Evolutionary conservation across 352 stramenopile species (phyloP), one percentile per base, ranked within the genome.

Genomic region (Hyphochytrium catenoides): DNA sequence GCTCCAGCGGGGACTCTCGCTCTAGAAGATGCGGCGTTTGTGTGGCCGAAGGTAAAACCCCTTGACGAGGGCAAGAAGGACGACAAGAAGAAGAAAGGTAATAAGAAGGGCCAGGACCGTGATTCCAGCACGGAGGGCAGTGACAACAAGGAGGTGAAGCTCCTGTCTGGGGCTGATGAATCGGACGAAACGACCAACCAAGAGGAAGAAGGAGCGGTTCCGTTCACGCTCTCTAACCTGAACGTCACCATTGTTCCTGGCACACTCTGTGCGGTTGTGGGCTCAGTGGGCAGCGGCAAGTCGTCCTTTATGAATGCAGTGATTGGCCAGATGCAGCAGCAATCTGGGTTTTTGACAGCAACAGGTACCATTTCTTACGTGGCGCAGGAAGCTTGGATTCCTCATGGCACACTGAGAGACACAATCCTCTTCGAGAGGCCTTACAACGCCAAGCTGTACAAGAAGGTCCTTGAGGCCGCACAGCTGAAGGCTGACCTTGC

Each of bases 401-500:
- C 61, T 18, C 56, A 66, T 42, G 47, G 52, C 31, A 57, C 43
- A 0, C 38, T 74, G 4, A 49, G 54, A 0, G 62, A 66, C 11
- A 73, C 68, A 34, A 67, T 72, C 27, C 40, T 67, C 14, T 72
- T 70, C 33, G 62, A 58, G 4, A 39, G 51, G 19, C 21, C 25
- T 3, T 68, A 52, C 14, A 54, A 71, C 14, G 20, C 28, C 0
- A 39, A 43, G 4, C 49, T 60, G 18, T 68, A 66, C 24, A 7
- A 68, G 20, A 43, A 48, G 21, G 64, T 78, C 7, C 31, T 90
- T 7, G 31, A 49, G 6, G 59, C 62, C 0, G 94, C 77, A 41
- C 62, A 72, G 26, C 50, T 95, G 4, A 31, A 54, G 0, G 62
- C 70, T 17, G 84, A 96, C 48, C 47, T 96, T 17, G 61, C 62